Percentiles rank a stretch among this genome's conserved stretches.
Evolutionary conservation across 202 grass and related monocot species (phyloP).

Genomic region (Cymbopogon flexuosus): DNA sequence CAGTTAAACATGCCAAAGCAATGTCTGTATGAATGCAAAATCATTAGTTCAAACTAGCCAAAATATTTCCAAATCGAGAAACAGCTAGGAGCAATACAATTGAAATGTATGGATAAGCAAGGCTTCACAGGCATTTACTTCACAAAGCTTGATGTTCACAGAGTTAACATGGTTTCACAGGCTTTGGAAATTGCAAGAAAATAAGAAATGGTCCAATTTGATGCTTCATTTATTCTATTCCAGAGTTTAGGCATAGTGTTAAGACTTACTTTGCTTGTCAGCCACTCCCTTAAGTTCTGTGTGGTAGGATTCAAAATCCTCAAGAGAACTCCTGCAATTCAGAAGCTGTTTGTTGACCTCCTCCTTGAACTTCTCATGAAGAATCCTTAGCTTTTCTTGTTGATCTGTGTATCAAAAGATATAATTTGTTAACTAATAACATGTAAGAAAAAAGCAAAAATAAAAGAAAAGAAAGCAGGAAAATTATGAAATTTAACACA

Average conservation of each 20-base stretch:
- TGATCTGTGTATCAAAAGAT: conserved; percentile 52
- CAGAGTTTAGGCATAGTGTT: neutral
- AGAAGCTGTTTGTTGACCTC: conserved; percentile 68
- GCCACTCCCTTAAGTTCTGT: conserved; percentile 66
- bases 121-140: neutral
- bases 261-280: neutral
- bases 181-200: neutral
- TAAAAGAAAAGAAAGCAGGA: neutral
- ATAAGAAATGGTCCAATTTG: neutral
- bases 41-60: neutral
- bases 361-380: conserved; percentile 82
- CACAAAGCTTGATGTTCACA: neutral
- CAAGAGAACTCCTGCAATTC: conserved; percentile 55
- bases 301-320: conserved; percentile 71
- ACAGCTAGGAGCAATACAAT: neutral
- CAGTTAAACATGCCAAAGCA: neutral
- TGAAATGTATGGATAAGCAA: neutral
- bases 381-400: conserved; percentile 58
- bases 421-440: conserved; percentile 20
- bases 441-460: conserved; percentile 10
- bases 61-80: neutral
- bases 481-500: neutral
- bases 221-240: neutral
- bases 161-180: neutral
- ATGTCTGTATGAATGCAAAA: neutral